These are phyloP conservation scores for Citrus mangshanensis DNA, from an alignment of 345 rosid species.

Conservation along the genomic window DNA sequence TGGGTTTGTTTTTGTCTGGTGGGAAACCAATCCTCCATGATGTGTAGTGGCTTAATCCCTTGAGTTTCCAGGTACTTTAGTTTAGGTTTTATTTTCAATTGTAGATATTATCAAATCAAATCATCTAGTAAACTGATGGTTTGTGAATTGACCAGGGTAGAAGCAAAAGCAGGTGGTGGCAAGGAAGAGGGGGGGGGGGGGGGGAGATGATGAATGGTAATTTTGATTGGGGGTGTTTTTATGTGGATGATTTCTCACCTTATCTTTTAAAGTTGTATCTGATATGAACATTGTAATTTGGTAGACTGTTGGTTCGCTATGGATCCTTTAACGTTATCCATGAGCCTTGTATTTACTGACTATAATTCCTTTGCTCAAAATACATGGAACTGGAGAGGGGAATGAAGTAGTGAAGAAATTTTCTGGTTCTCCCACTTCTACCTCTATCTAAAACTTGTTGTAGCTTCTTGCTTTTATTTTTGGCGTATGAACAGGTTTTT, in stretches of 20 bases:
- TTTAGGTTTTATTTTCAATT: conserved; percentile 17
- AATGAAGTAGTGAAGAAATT: conserved; percentile 21
- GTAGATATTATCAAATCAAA: conserved; percentile 8
- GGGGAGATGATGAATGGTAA: neutral
- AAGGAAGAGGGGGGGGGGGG: neutral
- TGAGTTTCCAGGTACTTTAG: conserved; percentile 30
- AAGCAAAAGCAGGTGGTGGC: conserved; percentile 20
- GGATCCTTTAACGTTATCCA: conserved; percentile 25
- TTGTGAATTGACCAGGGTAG: conserved; percentile 36
- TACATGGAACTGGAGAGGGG: conserved; percentile 14
- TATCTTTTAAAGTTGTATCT: conserved; percentile 20
- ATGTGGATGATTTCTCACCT: conserved; percentile 18
- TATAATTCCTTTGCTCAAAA: neutral
- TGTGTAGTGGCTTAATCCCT: conserved; percentile 15
- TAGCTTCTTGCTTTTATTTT: neutral
- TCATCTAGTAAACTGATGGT: conserved; percentile 21
- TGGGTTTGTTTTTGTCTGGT: conserved; percentile 3
- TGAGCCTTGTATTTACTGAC: conserved; percentile 25
- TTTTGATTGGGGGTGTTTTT: conserved; percentile 16
- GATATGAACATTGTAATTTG: conserved; percentile 26
- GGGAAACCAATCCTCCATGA: neutral
- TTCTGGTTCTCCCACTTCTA: conserved; percentile 21
- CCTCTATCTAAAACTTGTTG: neutral
- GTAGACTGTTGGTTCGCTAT: conserved; percentile 18
- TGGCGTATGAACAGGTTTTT: neutral